These are phyloP conservation scores for Chaetothyriales sp. DNA, from an alignment of 2,329 filamentous ascomycete genomes.

Conservation along the genomic window DNA sequence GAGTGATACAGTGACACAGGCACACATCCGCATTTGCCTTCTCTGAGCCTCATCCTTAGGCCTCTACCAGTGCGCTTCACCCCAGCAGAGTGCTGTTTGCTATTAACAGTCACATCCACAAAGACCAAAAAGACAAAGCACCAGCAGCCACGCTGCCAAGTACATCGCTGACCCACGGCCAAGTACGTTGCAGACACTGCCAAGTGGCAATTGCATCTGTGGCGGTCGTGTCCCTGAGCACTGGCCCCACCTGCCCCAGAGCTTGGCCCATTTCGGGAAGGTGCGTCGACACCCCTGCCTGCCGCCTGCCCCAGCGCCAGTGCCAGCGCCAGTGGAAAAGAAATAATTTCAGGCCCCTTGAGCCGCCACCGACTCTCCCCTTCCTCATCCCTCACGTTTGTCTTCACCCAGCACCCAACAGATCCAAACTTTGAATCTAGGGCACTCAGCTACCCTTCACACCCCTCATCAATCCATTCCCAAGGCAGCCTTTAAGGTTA, in stretches of 20 bases:
- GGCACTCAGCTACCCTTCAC: conserved; percentile 77
- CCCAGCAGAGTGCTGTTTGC: no score
- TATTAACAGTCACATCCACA: no score
- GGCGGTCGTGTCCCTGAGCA: neutral
- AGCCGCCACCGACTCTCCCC: neutral
- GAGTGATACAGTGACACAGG: neutral
- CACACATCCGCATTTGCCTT: neutral
- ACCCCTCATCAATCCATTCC: conserved; percentile 45
- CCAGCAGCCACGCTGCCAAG: no score
- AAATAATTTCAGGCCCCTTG: neutral
- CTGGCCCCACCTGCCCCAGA: neutral
- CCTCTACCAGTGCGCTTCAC: no score
- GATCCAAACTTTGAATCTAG: conserved; percentile 44
- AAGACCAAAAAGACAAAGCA: no score
- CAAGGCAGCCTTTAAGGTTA: conserved; percentile 35
- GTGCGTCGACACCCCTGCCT: neutral
- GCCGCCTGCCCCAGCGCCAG: neutral
- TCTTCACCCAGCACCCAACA: conserved; percentile 12
- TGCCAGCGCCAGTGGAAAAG: neutral
- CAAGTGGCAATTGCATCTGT: no score
- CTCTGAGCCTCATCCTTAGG: no score
- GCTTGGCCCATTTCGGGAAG: neutral
- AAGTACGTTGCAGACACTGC: no score
- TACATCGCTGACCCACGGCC: no score
- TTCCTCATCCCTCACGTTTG: conserved; percentile 9